Percentiles rank a stretch among this genome's conserved stretches.
Evolutionary conservation across 2,329 filamentous ascomycete species (phyloP).

Genomic region (Alternaria ethzedia): DNA sequence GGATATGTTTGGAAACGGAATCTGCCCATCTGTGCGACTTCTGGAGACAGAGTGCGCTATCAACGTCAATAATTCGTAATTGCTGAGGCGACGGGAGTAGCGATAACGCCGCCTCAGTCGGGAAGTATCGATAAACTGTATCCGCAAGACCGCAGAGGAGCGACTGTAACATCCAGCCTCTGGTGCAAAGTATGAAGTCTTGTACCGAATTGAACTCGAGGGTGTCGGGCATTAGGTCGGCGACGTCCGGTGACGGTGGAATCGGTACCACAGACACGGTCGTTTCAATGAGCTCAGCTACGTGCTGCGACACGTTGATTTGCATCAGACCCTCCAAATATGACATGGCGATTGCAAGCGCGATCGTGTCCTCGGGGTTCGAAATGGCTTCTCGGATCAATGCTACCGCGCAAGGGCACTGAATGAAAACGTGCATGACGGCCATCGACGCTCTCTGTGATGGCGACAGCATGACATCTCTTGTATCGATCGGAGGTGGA

Average conservation of each 20-base stretch:
- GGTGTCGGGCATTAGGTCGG: constrained; percentile 27
- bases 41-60: constrained; percentile 29
- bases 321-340: constrained; percentile 31
- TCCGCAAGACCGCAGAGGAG: constrained; percentile 32
- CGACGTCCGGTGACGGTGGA: constrained; percentile 21
- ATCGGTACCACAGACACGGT: constrained; percentile 13
- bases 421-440: constrained; percentile 41
- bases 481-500: constrained; percentile 17
- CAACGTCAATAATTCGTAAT: constrained; percentile 23
- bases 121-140: constrained; percentile 32
- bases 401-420: constrained; percentile 33
- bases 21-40: constrained; percentile 31
- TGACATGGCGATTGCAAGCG: constrained; percentile 29
- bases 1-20: constrained; percentile 25
- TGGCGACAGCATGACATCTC: constrained; percentile 7
- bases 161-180: constrained; percentile 37
- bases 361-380: constrained; percentile 23
- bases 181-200: constrained; percentile 29
- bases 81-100: constrained; percentile 21
- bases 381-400: constrained; percentile 26
- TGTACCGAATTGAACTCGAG: constrained; percentile 31
- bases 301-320: constrained; percentile 20
- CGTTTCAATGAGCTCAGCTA: constrained; percentile 23
- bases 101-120: constrained; percentile 19
- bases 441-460: constrained; percentile 30